Evolutionary conservation across 2,329 filamentous ascomycete genomes (phyloP).

Genomic region (Talaromyces sp.): DNA sequence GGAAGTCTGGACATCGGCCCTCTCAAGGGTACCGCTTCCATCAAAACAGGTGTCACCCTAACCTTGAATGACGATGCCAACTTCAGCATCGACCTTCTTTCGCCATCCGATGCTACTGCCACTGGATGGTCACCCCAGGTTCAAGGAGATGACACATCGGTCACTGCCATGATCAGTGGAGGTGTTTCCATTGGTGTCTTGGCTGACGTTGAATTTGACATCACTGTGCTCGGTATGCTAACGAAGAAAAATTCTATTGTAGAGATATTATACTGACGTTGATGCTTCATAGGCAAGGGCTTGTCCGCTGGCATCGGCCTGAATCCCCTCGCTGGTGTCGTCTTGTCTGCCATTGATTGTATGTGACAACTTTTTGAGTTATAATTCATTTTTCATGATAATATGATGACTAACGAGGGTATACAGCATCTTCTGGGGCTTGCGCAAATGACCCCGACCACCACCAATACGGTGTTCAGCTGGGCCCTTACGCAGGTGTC

Average conservation of each 20-base stretch:
- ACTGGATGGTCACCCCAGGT: neutral
- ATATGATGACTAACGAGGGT: neutral
- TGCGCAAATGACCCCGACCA: slow-evolving; percentile 3
- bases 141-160: neutral
- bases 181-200: slow-evolving; percentile 4
- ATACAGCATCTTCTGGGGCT: slow-evolving; percentile 1
- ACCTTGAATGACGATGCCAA: slow-evolving; percentile 15
- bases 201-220: slow-evolving; percentile 6
- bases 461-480: slow-evolving; percentile 4
- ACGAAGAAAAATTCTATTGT: too few relatives aligned
- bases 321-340: neutral
- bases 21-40: slow-evolving; percentile 15
- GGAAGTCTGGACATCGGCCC: slow-evolving; percentile 14
- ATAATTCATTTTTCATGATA: neutral
- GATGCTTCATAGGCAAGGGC: slow-evolving; percentile 1
- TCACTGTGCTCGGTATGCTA: slow-evolving; percentile 2
- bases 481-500: slow-evolving; percentile 5
- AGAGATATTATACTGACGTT: neutral
- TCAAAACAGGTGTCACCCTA: slow-evolving; percentile 15
- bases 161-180: slow-evolving; percentile 1
- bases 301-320: slow-evolving; percentile 5
- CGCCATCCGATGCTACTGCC: neutral
- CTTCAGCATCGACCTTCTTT: slow-evolving; percentile 16
- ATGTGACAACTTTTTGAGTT: neutral
- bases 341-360: slow-evolving; percentile 6